These are phyloP conservation scores for Capronia americana DNA, from an alignment of 2,329 filamentous ascomycete genomes.

Conservation along the genomic window DNA sequence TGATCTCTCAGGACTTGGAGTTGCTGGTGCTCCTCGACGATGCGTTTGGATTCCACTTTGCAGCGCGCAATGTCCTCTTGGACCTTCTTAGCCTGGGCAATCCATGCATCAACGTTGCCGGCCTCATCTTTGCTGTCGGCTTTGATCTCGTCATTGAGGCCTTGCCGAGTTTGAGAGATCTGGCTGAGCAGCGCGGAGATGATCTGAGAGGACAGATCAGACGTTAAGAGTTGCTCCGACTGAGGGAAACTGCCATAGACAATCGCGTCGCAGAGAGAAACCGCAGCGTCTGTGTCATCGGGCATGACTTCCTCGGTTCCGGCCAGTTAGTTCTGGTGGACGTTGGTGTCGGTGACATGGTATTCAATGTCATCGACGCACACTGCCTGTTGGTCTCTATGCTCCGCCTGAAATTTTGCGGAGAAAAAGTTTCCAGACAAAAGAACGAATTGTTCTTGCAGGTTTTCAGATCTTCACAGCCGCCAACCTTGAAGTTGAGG, in stretches of 20 bases:
- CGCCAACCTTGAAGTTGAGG: not conserved
- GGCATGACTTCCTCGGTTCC: constrained; percentile 23
- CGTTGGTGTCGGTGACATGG: not conserved
- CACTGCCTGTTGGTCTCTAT: constrained; percentile 27
- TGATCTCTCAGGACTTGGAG: constrained; percentile 68
- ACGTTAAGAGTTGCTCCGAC: constrained; percentile 61
- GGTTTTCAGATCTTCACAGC: not conserved
- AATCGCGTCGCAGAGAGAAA: constrained; percentile 33
- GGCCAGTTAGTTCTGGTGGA: not conserved
- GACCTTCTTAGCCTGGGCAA: constrained; percentile 79
- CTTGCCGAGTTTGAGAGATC: constrained; percentile 57
- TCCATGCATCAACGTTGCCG: constrained; percentile 84
- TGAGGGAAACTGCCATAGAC: constrained; percentile 62
- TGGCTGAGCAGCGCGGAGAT: constrained; percentile 59
- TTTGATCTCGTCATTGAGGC: constrained; percentile 70
- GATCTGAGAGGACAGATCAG: constrained; percentile 56
- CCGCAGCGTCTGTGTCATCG: constrained; percentile 18
- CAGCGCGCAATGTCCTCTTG: constrained; percentile 85
- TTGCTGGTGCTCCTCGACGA: constrained; percentile 76
- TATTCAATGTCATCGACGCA: not conserved
- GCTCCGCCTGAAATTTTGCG: constrained; percentile 32
- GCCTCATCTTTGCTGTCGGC: constrained; percentile 76
- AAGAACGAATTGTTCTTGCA: not conserved
- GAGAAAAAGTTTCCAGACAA: not conserved
- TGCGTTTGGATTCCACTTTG: constrained; percentile 78